Conservation (phyloP, 345 rosid species). For the Moricandia moricandioides region DNA sequence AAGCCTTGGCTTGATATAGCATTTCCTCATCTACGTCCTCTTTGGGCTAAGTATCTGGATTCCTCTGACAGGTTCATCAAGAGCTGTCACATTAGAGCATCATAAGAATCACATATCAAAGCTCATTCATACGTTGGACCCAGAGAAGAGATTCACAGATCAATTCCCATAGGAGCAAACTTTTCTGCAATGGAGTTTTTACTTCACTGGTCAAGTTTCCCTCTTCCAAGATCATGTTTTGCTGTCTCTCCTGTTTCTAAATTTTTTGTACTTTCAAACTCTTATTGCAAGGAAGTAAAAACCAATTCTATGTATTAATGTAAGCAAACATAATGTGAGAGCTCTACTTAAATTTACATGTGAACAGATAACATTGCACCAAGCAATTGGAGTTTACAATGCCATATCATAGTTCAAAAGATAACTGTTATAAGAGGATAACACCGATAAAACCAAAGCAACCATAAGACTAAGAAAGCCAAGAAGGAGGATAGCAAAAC, state of each 20-base stretch:
- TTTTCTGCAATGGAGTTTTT: conserved; percentile 24
- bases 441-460: conserved; percentile 35
- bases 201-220: conserved; percentile 20
- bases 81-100: conserved; percentile 66
- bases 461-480: conserved; percentile 38
- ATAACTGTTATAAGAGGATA: conserved; percentile 44
- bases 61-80: conserved; percentile 88
- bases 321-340: conserved; percentile 28
- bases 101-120: conserved; percentile 38
- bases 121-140: conserved; percentile 13
- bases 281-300: conserved; percentile 27
- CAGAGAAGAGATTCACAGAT: conserved; percentile 36
- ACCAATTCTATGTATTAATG: conserved; percentile 31
- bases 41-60: conserved; percentile 81
- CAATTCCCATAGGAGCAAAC: conserved; percentile 26
- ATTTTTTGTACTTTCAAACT: conserved; percentile 34
- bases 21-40: conserved; percentile 71
- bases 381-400: conserved; percentile 35
- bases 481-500: conserved; percentile 40
- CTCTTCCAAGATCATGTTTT: conserved; percentile 21
- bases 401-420: conserved; percentile 38
- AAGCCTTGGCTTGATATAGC: conserved; percentile 99
- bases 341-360: conserved; percentile 56
- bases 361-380: conserved; percentile 33
- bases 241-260: conserved; percentile 25